Conservation (phyloP, 2,329 filamentous ascomycete genomes). For the Hysterium pulicare region DNA sequence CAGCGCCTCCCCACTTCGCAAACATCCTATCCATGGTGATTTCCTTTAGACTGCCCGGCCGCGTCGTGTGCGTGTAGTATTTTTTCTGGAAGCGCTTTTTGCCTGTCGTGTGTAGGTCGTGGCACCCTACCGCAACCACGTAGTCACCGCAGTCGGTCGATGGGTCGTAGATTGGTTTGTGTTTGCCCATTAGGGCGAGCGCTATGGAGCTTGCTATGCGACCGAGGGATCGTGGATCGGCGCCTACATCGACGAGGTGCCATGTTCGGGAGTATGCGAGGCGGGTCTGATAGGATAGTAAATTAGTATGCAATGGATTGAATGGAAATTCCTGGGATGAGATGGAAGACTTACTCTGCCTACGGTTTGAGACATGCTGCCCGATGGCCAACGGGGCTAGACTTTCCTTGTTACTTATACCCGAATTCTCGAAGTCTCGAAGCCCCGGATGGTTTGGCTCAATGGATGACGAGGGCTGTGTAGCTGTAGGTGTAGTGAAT, state of each 20-base stretch:
- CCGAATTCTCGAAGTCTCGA: too few relatives aligned
- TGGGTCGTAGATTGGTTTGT: conserved; percentile 97
- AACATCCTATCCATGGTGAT: conserved; percentile 96
- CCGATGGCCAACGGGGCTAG: conserved; percentile 24
- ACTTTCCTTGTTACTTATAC: too few relatives aligned
- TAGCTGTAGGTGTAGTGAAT: too few relatives aligned
- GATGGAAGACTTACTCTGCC: conserved; percentile 59
- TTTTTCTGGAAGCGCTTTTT: conserved; percentile 91
- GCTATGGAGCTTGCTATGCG: conserved; percentile 87
- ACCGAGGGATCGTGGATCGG: conserved; percentile 73
- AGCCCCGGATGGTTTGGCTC: too few relatives aligned
- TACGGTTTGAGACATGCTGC: conserved; percentile 72
- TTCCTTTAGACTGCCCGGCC: conserved; percentile 78
- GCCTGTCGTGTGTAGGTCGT: conserved; percentile 81
- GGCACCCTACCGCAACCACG: conserved; percentile 88
- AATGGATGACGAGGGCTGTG: too few relatives aligned
- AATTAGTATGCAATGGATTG: conserved; percentile 5
- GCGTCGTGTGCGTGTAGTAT: conserved; percentile 92
- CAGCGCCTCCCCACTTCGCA: conserved; percentile 87
- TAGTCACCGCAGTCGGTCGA: conserved; percentile 99
- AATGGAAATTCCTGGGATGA: not conserved
- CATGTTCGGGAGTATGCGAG: conserved; percentile 95
- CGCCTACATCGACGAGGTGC: conserved; percentile 78
- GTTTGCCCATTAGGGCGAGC: conserved; percentile 89
- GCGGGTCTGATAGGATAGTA: conserved; percentile 63